Conservation (phyloP, 2,329 filamentous ascomycete genomes). For the Chalaropsis ovoidea region DNA sequence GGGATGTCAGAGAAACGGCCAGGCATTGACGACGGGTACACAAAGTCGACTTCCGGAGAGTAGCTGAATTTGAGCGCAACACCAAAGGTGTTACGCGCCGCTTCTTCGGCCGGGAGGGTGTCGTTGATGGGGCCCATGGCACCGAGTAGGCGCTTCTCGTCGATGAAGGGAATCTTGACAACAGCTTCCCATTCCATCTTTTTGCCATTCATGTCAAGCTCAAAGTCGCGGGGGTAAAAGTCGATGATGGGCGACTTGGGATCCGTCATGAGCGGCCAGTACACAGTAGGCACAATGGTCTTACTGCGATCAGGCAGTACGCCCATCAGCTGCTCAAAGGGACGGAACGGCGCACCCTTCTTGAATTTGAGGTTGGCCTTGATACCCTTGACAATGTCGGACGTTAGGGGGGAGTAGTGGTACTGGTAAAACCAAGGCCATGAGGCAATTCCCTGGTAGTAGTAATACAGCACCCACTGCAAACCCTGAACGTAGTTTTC, state of each 20-base stretch:
- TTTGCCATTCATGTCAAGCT: conserved; percentile 98
- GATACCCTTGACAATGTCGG: conserved; percentile 82
- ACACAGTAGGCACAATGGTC: conserved; percentile 79
- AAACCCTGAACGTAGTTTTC: conserved; percentile 97
- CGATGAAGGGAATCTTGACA: conserved; percentile 97
- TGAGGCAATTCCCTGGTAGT: conserved; percentile 91
- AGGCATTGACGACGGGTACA: conserved; percentile 76
- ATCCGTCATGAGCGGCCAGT: conserved; percentile 87
- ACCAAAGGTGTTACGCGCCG: conserved; percentile 77
- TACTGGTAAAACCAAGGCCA: conserved; percentile 98
- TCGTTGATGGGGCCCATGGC: conserved; percentile 82
- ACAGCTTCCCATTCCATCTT: conserved; percentile 99
- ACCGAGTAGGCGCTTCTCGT: conserved; percentile 71
- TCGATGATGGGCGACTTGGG: conserved; percentile 87
- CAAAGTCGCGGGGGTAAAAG: conserved; percentile 95
- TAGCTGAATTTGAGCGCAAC: conserved; percentile 90
- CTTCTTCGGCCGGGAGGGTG: conserved; percentile 66
- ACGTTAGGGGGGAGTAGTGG: conserved; percentile 96
- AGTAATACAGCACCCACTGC: conserved; percentile 97
- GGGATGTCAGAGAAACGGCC: conserved; percentile 84
- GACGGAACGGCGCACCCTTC: conserved; percentile 87
- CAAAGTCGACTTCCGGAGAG: conserved; percentile 62
- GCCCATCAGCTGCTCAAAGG: conserved; percentile 96
- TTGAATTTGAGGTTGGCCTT: conserved; percentile 82
- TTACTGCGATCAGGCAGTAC: conserved; percentile 96